Evolutionary conservation across 1,139 yeast species (phyloP), one percentile per base, ranked within the genome.

Genomic region (Suhomyces panamericanus): DNA sequence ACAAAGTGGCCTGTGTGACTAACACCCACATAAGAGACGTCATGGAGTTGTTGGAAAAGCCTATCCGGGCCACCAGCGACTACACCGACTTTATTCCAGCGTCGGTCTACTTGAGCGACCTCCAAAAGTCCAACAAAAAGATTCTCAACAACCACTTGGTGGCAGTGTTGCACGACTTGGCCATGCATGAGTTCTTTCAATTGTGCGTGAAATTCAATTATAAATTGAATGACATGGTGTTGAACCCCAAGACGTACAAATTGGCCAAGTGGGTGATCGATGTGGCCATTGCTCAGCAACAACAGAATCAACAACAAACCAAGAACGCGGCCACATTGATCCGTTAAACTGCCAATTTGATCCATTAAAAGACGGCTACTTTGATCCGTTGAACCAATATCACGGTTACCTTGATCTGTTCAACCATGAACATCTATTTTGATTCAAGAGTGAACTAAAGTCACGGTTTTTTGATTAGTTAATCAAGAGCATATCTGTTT

Each of bases 181-280:
- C 87, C 2, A 73, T 84, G 63, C 75, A 73, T 50, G 83, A 83
- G 44, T 85, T 84, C 57, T 78, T 80, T 58, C 81, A 80, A 49
- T 71, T 85, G 37, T 84, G 87, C 39, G 65, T 84, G 39, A 77
- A 77, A 52, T 85, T 82, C 58, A 83, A 83, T 57, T 76, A 73
- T 42, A 73, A 80, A 44, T 65, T 85, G 51, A 82, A 82, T 58
- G 90, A 84, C 54, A 75, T 85, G 51, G 74, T 80, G 30, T 67
- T 85, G 41, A 75, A 79, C 46, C 79, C 84, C 7, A 78, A 80
- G 45, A 85, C 85, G 11, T 81, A 80, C 54, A 80, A 79, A 52
- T 69, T 85, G 52, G 88, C 89, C 22, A 83, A 83, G 56, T 80
- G 87, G 83, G 85, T 85, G 16, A 74, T 83, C 44, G 89, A 84